Evolutionary conservation across 257 asterid genomes (phyloP), one percentile per base, ranked within the genome.

Genomic region (Marsdenia floribunda): DNA sequence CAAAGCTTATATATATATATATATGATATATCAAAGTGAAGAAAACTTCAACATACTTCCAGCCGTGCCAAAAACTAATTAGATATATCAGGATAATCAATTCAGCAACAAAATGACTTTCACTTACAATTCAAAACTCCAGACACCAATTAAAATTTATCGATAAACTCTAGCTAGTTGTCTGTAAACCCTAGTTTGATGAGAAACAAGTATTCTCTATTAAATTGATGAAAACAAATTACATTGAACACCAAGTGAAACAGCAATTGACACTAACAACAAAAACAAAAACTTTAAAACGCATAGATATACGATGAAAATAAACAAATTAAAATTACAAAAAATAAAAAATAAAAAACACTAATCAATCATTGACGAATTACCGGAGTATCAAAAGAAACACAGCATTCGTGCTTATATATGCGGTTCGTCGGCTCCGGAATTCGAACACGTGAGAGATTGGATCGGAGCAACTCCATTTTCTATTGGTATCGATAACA

Each of bases 391-490:
- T 92, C 97, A 76, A 84, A 95, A 6, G 99, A 90, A 76, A 95
- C 83, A 92, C 99, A 95, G 80, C 99, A 95, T 68, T 95, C 99
- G 1, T 90, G 91, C 82, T 95, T 95, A 91, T 88, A 95, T 83
- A 95, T 86, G 80, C 98, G 98, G 87, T 82, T 89, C 54, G 98
- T 95, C 0, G 98, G 98, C 82, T 89, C 98, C 21, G 99, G 99
- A 68, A 92, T 95, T 59, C 99, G 92, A 73, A 95, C 99, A 0
- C 92, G 93, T 8, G 91, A 78, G 73, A 95, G 96, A 82, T 90
- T 83, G 82, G 94, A 88, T 78, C 97, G 96, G 37, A 95, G 96
- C 78, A 89, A 81, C 86, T 92, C 99, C 99, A 95, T 95, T 21
- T 24, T 29, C 49, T 24, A 35, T 37, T 26, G 73, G 77, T 72